Evolutionary conservation across 805 yeast species (phyloP).

Genomic region (Zygosaccharomyces rouxii): DNA sequence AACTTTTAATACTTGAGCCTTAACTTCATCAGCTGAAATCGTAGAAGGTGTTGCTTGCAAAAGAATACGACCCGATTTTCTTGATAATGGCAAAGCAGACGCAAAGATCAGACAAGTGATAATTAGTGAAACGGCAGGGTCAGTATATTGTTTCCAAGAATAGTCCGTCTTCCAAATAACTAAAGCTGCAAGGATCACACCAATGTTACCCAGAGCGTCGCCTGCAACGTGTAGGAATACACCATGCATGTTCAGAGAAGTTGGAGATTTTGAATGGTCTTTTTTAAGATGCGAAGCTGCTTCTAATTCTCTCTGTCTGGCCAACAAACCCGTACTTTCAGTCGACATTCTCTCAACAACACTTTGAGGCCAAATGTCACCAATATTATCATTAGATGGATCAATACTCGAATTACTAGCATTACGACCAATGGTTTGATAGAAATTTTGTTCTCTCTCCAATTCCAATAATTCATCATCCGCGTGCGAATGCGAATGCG

Average conservation of each 20-base stretch:
- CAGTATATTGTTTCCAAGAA: slow-evolving; percentile 81
- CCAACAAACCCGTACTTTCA: slow-evolving; percentile 38
- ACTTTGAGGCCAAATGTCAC: slow-evolving; percentile 26
- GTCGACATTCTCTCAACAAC: slow-evolving; percentile 27
- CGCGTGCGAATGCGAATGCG: slow-evolving; percentile 26
- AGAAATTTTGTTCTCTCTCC: slow-evolving; percentile 15
- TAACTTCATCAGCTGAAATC: slow-evolving; percentile 69
- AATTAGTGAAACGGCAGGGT: slow-evolving; percentile 79
- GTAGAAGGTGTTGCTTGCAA: slow-evolving; percentile 91
- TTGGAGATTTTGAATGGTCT: slow-evolving; percentile 30
- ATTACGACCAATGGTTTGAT: slow-evolving; percentile 18
- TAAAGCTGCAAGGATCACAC: slow-evolving; percentile 84
- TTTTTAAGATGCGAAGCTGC: slow-evolving; percentile 1
- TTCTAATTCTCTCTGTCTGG: slow-evolving; percentile 4
- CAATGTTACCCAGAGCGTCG: slow-evolving; percentile 92
- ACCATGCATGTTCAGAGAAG: slow-evolving; percentile 95
- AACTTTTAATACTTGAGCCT: slow-evolving; percentile 59
- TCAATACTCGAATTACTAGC: slow-evolving; percentile 8
- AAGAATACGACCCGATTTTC: slow-evolving; percentile 78
- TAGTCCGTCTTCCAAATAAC: slow-evolving; percentile 92
- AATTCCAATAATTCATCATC: slow-evolving; percentile 10
- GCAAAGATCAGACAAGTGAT: slow-evolving; percentile 87
- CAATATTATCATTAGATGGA: slow-evolving; percentile 14
- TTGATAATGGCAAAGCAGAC: slow-evolving; percentile 85
- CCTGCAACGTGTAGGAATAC: slow-evolving; percentile 93